Base-by-base conservation (phyloP, 192 early-diverging fungal species). In the Rhizophagus sp. region DNA sequence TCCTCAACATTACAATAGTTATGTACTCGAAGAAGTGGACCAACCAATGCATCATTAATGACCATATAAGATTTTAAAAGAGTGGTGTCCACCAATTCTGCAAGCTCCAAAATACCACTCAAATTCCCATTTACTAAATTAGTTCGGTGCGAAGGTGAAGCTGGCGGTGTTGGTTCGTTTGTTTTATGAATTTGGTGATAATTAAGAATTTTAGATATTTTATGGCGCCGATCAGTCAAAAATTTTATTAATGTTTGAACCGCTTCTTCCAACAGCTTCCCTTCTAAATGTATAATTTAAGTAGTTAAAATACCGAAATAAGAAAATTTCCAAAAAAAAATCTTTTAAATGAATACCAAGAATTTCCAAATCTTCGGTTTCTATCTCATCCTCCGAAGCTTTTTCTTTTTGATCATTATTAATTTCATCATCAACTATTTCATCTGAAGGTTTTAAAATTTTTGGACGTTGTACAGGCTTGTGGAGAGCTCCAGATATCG, bases 1-100 rank as follows among this genome's bases (percentile, higher is more conserved):
- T 94, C 91, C 78, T 94, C 89, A 3, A 97, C 88, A 81, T 97
- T 93, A 82, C 97, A 98, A 83, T 93, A 91, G 80, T 97, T 98
- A 25, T 85, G 85, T 0, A 98, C 94, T 33, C 97, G 90, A 65
- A 99, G 84, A n/a, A 99, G 87, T 0, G 96, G 93, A 4, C 98
- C 96, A 3, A 98, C 91, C 24, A 99, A 88, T 4, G 92, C 87
- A 47, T 94, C 93, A 63, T 96, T 96, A 39, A 92, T 92, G 73
- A 91, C 86, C 85, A 98, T 87, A 79, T 98, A 99, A 1, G 96
- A 90, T 83, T 96, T 96, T 39, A 99, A 84, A 57, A 99, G 83
- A 0, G 96, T 92, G 0, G 98, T 98, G 72, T 99, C 98, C 4
- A 98, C 93, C 24, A 95, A 82, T 79, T 89, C 88, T 6, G 93